These are phyloP conservation scores for Phyllosticta capitalensis DNA, from an alignment of 2,329 filamentous ascomycete genomes.

Conservation along the genomic window DNA sequence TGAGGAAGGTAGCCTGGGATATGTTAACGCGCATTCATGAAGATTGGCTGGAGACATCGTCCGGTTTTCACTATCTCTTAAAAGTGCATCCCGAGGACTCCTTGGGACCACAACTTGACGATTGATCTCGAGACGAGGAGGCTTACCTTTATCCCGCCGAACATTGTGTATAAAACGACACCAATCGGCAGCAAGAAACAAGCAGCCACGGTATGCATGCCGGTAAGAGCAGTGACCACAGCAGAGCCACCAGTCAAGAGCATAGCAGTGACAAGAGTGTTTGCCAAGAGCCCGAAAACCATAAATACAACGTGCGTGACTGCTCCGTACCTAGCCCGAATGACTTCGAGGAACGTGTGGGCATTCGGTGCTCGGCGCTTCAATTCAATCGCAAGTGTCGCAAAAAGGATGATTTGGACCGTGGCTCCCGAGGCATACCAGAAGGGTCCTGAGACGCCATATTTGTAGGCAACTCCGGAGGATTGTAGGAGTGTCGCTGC, in stretches of 20 bases:
- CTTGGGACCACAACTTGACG: too few species aligned
- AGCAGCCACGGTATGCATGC: slow-evolving; percentile 67
- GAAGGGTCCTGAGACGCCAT: slow-evolving; percentile 59
- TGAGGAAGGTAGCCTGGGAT: slow-evolving; percentile 59
- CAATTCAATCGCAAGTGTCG: slow-evolving; percentile 80
- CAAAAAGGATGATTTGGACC: slow-evolving; percentile 65
- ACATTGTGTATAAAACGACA: slow-evolving; percentile 69
- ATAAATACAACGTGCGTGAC: slow-evolving; percentile 59
- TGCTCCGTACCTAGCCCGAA: slow-evolving; percentile 68
- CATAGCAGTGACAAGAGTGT: slow-evolving; percentile 83
- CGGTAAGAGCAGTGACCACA: slow-evolving; percentile 56
- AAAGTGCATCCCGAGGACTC: too few species aligned
- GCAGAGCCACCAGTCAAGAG: slow-evolving; percentile 74
- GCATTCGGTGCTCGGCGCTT: slow-evolving; percentile 83
- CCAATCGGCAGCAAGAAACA: slow-evolving; percentile 76
- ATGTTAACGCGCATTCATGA: neutral
- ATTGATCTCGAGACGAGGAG: too few species aligned
- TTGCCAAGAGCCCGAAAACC: slow-evolving; percentile 28
- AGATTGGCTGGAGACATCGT: too few species aligned
- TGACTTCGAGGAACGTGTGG: slow-evolving; percentile 74
- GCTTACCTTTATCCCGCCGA: slow-evolving; percentile 65
- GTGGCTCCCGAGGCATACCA: slow-evolving; percentile 50
- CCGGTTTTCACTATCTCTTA: too few species aligned
- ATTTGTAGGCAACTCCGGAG: slow-evolving; percentile 72
- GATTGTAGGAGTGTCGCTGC: slow-evolving; percentile 74